Evolutionary conservation across 2,329 filamentous ascomycete genomes (phyloP), one percentile per base, ranked within the genome.

Genomic region (Cucurbitaria berberidis): DNA sequence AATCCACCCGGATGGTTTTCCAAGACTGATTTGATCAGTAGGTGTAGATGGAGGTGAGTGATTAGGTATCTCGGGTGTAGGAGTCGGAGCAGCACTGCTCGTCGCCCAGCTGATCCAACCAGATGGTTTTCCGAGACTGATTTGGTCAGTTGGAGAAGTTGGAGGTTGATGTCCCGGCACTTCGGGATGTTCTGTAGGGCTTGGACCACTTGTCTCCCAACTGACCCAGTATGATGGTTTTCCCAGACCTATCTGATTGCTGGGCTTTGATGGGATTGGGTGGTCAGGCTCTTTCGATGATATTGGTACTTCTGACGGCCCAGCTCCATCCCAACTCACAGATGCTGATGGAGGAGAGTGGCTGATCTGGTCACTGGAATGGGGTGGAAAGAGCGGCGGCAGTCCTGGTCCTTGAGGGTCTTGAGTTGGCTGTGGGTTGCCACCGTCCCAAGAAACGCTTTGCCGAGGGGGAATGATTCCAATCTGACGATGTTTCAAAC

Each of bases 381-480:
- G 51, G 7, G 53, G 39, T 21, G 53, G 53, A 18, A 47, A 18
- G 15, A 56, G 16, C 11, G 60, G 58, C 24, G 48, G 52, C 11
- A 47, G 36, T 29, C n/a, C 46, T 22, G 46, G 39, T 21, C 46
- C 44, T 9, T 61, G 29, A 30, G 59, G 50, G 13, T 46, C 53
- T 24, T 46, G 39, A 16, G 59, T 63, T 5, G 60, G 43, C 22
- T 53, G 47, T 0, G 62, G 54, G 16, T 48, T 51, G 13, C 51
- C 48, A 27, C 26, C 44, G 18, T 64, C 60, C 54, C 59, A 64
- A n/a, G 60, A 57, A n/a, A 64, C 48, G 21, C 55, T 58, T 35
- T 64, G 59, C 22, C 39, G 41, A 32, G 59, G 63, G n/a, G 61
- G 61, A 16, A n/a, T 35, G 9, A 66, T 41, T 5, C 51, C 51